Percentiles rank a stretch among this genome's conserved stretches.
phyloP scores from a whole-genome alignment of 495 filamentous ascomycete species.

The Echria macrotheca region DNA sequence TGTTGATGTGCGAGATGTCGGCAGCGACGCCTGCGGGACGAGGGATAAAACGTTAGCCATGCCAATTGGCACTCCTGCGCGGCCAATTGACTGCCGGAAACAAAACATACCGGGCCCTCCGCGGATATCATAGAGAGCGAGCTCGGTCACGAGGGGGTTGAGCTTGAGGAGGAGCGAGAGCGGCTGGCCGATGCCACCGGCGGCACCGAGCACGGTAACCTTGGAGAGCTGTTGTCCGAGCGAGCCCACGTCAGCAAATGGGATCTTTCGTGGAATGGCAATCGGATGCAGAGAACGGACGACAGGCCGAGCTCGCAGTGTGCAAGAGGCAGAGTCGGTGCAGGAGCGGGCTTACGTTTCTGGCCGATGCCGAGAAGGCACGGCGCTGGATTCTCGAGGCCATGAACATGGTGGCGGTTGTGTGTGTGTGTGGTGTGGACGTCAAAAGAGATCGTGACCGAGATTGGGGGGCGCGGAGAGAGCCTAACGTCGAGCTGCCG shows the following conservation, averaged over 20 bases:
- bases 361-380: slow-evolving; percentile 88
- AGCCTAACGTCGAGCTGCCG: neutral
- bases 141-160: slow-evolving; percentile 85
- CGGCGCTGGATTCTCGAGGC: slow-evolving; percentile 75
- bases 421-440: too few species aligned
- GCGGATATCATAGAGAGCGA: slow-evolving; percentile 96
- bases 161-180: slow-evolving; percentile 96
- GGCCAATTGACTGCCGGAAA: neutral
- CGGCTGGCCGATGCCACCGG: slow-evolving; percentile 97
- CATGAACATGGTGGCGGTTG: slow-evolving; percentile 73
- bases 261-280: neutral
- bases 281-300: neutral
- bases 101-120: slow-evolving; percentile 76
- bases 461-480: neutral
- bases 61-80: slow-evolving; percentile 2
- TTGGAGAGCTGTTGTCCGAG: slow-evolving; percentile 68
- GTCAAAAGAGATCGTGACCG: slow-evolving; percentile 9
- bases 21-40: slow-evolving; percentile 86
- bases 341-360: slow-evolving; percentile 63
- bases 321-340: slow-evolving; percentile 13
- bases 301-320: neutral
- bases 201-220: slow-evolving; percentile 92
- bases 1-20: slow-evolving; percentile 97
- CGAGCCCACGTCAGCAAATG: slow-evolving; percentile 25
- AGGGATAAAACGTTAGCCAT: slow-evolving; percentile 6